phyloP scores from a whole-genome alignment of 768 basidiomycete species.

The Phallus indusiatus region DNA sequence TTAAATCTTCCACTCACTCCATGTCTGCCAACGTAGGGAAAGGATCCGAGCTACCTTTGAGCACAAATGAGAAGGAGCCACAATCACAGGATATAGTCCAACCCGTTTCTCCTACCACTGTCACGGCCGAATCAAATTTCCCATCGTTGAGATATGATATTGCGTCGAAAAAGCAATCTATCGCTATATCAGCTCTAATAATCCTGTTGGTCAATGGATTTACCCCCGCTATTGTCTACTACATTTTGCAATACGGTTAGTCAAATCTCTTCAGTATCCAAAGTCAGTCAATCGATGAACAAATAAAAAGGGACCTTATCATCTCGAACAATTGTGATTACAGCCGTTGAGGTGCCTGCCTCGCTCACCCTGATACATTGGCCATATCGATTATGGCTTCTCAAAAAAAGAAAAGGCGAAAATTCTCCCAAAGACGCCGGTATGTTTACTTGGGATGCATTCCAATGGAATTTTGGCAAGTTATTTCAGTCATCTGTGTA shows the following conservation, averaged over 20 bases:
- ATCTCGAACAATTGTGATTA: not conserved
- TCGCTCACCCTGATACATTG: not conserved
- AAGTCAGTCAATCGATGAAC: not conserved
- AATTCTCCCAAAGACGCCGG: not conserved
- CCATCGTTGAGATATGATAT: conserved; percentile 4
- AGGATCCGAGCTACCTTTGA: no score
- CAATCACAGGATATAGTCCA: no score
- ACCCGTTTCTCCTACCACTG: no score
- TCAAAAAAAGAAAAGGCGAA: not conserved
- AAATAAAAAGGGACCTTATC: not conserved
- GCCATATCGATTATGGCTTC: conserved; percentile 4
- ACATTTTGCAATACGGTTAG: not conserved
- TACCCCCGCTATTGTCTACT: not conserved
- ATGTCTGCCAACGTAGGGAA: no score
- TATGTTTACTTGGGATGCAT: not conserved
- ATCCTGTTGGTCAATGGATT: not conserved
- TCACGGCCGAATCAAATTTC: not conserved
- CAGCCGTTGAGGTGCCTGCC: not conserved
- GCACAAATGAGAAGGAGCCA: no score
- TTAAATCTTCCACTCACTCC: no score
- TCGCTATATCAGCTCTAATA: not conserved
- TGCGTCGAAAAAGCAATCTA: not conserved
- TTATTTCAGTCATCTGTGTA: not conserved
- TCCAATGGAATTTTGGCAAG: conserved; percentile 7
- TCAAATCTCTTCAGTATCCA: not conserved